Evolutionary conservation across 2,329 filamentous ascomycete genomes (phyloP).

Genomic region (Xylariaceae sp.): DNA sequence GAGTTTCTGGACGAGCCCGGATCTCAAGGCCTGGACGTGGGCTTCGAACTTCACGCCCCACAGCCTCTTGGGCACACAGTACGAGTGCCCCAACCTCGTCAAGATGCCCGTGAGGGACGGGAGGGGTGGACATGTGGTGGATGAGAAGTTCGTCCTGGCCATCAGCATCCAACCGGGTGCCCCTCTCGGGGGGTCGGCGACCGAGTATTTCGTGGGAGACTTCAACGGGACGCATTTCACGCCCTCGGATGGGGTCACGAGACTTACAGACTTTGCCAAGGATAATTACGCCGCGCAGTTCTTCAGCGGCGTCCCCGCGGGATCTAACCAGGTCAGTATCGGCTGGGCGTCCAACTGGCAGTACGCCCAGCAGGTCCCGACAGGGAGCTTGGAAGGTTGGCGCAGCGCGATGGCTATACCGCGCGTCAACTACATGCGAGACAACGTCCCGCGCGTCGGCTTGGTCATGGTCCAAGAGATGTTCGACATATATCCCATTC

Average conservation of each 20-base stretch:
- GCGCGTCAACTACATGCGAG: constrained; percentile 45
- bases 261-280: constrained; percentile 42
- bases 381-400: constrained; percentile 47
- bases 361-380: constrained; percentile 50
- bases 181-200: constrained; percentile 49
- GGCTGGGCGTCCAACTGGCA: constrained; percentile 58
- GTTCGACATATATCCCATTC: constrained; percentile 42
- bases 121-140: constrained; percentile 24
- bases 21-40: constrained; percentile 54
- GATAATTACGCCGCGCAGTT: constrained; percentile 55
- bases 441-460: constrained; percentile 44
- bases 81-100: constrained; percentile 60
- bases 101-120: constrained; percentile 43
- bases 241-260: constrained; percentile 36
- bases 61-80: constrained; percentile 50
- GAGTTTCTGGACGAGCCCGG: constrained; percentile 55
- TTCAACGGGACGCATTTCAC: constrained; percentile 62
- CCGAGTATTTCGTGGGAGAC: constrained; percentile 51
- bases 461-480: constrained; percentile 47
- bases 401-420: constrained; percentile 48
- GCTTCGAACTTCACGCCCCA: constrained; percentile 52
- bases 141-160: constrained; percentile 40
- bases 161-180: constrained; percentile 54
- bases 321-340: constrained; percentile 40
- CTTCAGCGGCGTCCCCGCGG: constrained; percentile 42